A percentile compares a stretch with the other conserved stretches of the same genome.
phyloP scores from a whole-genome alignment of 208 protist species.

The Vickermania spadyakhi region DNA sequence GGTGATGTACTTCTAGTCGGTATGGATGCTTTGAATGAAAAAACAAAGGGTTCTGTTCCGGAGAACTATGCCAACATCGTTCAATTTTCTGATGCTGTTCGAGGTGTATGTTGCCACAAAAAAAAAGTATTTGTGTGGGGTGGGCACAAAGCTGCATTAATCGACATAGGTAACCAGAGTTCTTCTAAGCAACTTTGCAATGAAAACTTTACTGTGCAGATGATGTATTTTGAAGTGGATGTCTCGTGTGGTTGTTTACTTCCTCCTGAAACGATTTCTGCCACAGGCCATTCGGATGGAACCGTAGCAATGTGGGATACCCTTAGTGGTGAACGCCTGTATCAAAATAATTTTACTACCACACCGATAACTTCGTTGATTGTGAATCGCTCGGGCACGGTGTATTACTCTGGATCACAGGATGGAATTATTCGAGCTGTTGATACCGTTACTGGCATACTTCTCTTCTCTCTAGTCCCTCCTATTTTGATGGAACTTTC shows the following conservation, averaged over 20 bases:
- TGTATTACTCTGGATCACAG: constrained; percentile 69
- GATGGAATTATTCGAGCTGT: constrained; percentile 67
- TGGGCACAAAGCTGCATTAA: constrained; percentile 39
- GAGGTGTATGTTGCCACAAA: constrained; percentile 29
- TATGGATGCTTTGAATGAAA: constrained; percentile 1
- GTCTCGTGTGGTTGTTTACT: constrained; percentile 68
- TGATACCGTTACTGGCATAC: constrained; percentile 58
- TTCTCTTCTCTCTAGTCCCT: constrained; percentile 52
- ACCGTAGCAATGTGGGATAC: constrained; percentile 72
- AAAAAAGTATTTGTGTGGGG: constrained; percentile 61
- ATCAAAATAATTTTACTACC: constrained; percentile 50
- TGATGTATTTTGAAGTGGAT: constrained; percentile 48
- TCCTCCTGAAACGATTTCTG: constrained; percentile 55
- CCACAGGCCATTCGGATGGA: constrained; percentile 71
- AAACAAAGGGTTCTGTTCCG: not conserved
- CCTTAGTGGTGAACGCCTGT: constrained; percentile 40
- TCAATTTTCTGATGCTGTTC: constrained; percentile 33
- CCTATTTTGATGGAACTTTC: constrained; percentile 58
- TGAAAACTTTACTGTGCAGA: constrained; percentile 32
- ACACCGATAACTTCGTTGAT: constrained; percentile 53
- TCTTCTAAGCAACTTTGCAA: constrained; percentile 4
- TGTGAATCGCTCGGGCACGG: constrained; percentile 49
- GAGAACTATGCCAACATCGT: constrained; percentile 20
- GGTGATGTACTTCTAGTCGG: constrained; percentile 64
- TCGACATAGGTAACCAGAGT: constrained; percentile 17